Base-by-base conservation (phyloP, 176 grass and related monocot species). In the Hsuehochloa calcarea region DNA sequence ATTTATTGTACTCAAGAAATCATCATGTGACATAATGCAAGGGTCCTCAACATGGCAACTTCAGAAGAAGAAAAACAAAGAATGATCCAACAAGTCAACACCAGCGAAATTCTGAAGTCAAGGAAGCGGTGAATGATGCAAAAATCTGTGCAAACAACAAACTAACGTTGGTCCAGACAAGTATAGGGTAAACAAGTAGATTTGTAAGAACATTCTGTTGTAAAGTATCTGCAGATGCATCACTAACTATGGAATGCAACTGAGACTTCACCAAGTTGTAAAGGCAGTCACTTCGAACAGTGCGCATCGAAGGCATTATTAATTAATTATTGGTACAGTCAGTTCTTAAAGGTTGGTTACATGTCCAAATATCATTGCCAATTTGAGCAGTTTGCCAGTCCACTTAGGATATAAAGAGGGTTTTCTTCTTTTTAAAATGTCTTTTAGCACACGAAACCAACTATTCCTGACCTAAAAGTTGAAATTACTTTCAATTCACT, bases 1-100 rank as follows among this genome's bases (percentile, higher is more conserved):
- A 14, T 31, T 50, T 70, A 86, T 72, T 70, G 77, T 77, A 66
- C 22, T 90, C 5, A 78, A 55, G 29, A 79, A 73, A 79, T 15
- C 49, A 79, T 45, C 26, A 62, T 37, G 35, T 47, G 39, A 39
- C 25, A 55, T 39, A 61, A 58, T 43, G 15, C 14, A 39, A 79
- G 65, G 40, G 45, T 25, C 26, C 44, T 26, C 20, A 61, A 26
- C 38, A 86, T 38, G n/a, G 45, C 22, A 45, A 70, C 6, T 25
- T 17, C 25, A 71, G 27, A 34, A 34, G 25, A 40, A 4, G 1
- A 41, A 14, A 27, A 58, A n/a, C n/a, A 27, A 0, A 5, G 19
- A 27, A 63, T 40, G 25, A 75, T 68, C 61, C 20, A 61, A 85
- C 26, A 61, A 35, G 22, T 70, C 26, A 49, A 70, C 26, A 70